These are phyloP conservation scores for Citrus maxima DNA, from an alignment of 345 rosid genomes.

Conservation along the genomic window DNA sequence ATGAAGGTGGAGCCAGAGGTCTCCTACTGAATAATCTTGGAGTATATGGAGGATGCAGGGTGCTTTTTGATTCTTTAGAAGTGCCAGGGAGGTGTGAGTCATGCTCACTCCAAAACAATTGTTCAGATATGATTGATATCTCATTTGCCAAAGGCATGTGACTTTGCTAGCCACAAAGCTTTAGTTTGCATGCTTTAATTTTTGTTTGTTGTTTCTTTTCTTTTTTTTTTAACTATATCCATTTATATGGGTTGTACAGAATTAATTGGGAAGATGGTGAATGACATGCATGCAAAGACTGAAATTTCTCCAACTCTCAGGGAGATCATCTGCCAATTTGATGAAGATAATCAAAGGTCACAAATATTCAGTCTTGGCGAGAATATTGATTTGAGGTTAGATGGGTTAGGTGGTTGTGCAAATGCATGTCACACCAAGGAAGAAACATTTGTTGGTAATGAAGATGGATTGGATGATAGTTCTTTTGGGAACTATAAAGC, in stretches of 20 bases:
- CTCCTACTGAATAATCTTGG: constrained; percentile 88
- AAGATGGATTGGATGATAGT: background rate
- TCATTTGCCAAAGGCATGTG: constrained; percentile 68
- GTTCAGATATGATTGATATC: constrained; percentile 56
- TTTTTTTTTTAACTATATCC: constrained; percentile 2
- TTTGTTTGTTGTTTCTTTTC: background rate
- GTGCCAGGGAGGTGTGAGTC: constrained; percentile 69
- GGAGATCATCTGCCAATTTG: constrained; percentile 57
- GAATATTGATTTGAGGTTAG: background rate
- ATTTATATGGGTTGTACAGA: constrained; percentile 35
- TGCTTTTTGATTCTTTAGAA: constrained; percentile 87
- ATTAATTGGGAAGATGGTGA: constrained; percentile 60
- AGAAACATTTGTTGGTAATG: constrained; percentile 4
- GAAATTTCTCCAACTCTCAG: constrained; percentile 79
- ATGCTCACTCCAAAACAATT: constrained; percentile 37
- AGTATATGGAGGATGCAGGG: constrained; percentile 80
- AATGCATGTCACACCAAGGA: constrained; percentile 35
- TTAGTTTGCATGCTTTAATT: background rate
- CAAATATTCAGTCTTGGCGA: constrained; percentile 1
- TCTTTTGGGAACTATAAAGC: background rate
- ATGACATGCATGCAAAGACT: constrained; percentile 49
- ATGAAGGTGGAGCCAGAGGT: constrained; percentile 98
- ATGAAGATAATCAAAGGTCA: constrained; percentile 66
- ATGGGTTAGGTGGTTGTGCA: background rate
- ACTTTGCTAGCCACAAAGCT: background rate